These are phyloP conservation scores for Trichosanthes cucumerina DNA, from an alignment of 306 rosid species.

Conservation along the genomic window DNA sequence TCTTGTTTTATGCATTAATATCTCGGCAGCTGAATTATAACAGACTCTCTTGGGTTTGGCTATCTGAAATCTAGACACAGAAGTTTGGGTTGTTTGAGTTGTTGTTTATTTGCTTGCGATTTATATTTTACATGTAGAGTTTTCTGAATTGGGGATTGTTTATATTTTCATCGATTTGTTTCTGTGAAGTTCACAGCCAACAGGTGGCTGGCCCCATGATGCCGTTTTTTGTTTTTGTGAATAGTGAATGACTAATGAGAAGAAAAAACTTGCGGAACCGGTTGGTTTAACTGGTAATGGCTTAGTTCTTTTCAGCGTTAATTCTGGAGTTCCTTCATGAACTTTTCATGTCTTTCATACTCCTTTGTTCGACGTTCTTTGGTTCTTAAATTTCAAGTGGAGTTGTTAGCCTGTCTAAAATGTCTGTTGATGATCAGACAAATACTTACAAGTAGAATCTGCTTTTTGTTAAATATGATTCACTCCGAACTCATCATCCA, in stretches of 20 bases:
- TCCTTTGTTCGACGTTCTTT: neutral
- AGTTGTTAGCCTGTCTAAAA: neutral
- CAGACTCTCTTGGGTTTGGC: neutral
- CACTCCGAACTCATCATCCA: neutral
- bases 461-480: neutral
- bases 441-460: neutral
- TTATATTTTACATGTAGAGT: neutral
- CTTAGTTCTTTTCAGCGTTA: neutral
- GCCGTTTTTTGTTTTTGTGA: neutral
- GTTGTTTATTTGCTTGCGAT: neutral
- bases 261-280: neutral
- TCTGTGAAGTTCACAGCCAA: neutral
- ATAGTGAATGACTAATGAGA: neutral
- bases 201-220: neutral
- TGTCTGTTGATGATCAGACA: neutral
- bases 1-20: neutral
- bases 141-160: neutral
- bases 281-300: neutral
- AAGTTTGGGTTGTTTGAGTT: neutral
- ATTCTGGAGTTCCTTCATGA: neutral
- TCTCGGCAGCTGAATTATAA: neutral
- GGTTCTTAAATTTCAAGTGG: neutral
- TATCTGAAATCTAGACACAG: neutral
- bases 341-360: neutral
- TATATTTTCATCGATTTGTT: neutral